Evolutionary conservation across 2,329 filamentous ascomycete genomes (phyloP).

Genomic region (Penicillium sclerotiorum): DNA sequence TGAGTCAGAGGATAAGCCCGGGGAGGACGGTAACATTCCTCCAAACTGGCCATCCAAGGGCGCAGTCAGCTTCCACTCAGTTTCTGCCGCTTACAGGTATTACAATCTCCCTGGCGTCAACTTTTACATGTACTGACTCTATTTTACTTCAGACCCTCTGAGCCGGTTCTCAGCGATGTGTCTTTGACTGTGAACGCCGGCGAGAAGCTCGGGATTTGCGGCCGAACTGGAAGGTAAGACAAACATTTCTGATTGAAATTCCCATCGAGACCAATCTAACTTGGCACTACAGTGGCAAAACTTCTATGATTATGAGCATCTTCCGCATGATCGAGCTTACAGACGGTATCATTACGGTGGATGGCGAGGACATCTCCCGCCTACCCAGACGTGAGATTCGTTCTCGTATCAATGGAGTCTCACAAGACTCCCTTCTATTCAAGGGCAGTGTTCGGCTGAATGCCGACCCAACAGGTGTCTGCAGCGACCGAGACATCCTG

Average conservation of each 20-base stretch:
- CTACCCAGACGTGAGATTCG: conserved; percentile 45
- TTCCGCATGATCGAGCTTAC: conserved; percentile 48
- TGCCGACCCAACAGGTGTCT: conserved; percentile 39
- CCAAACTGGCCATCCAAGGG: conserved; percentile 48
- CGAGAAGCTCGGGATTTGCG: conserved; percentile 47
- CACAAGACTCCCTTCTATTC: conserved; percentile 50
- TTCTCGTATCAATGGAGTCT: conserved; percentile 44
- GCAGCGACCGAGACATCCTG: conserved; percentile 37
- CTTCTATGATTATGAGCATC: conserved; percentile 44
- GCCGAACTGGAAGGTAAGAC: conserved; percentile 41
- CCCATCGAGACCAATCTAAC: neutral
- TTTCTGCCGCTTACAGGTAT: conserved; percentile 50
- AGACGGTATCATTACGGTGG: conserved; percentile 45
- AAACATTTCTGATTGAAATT: neutral
- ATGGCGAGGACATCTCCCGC: conserved; percentile 45
- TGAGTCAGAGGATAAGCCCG: conserved; percentile 46
- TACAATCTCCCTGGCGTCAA: neutral
- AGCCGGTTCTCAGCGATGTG: conserved; percentile 50
- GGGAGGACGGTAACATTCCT: conserved; percentile 44
- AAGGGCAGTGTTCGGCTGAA: conserved; percentile 44
- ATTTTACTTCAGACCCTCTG: conserved; percentile 21
- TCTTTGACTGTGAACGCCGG: conserved; percentile 48
- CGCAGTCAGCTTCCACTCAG: conserved; percentile 46
- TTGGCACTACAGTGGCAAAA: conserved; percentile 42
- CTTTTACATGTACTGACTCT: conserved; percentile 13